Conservation (phyloP, 768 basidiomycete genomes). For the Lentinula guzmanii region DNA sequence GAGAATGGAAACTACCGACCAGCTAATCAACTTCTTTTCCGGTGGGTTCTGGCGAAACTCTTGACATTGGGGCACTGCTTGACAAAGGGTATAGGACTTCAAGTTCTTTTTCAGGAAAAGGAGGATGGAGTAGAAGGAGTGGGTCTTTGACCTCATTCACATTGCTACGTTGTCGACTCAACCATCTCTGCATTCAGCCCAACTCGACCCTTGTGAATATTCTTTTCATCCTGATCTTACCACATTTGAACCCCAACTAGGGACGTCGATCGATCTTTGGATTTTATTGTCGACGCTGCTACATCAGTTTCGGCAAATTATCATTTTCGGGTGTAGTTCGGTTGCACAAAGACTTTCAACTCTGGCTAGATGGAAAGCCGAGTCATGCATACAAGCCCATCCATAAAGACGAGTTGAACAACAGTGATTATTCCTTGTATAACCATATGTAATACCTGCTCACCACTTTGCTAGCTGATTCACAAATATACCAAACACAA, state of each 20-base stretch:
- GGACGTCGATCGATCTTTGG: slow-evolving; percentile 74
- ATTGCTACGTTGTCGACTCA: background rate
- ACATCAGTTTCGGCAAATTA: slow-evolving; percentile 67
- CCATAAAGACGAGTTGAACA: slow-evolving; percentile 48
- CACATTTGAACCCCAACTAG: slow-evolving; percentile 25
- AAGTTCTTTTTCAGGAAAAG: slow-evolving; percentile 54
- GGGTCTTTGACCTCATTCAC: slow-evolving; percentile 1
- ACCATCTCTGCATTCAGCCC: background rate
- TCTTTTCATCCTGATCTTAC: background rate
- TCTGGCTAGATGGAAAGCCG: slow-evolving; percentile 50
- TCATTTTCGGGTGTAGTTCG: slow-evolving; percentile 68
- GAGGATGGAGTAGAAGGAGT: slow-evolving; percentile 29
- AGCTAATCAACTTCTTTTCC: slow-evolving; percentile 58
- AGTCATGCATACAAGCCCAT: slow-evolving; percentile 42
- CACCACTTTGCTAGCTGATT: slow-evolving; percentile 26
- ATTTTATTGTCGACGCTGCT: slow-evolving; percentile 75
- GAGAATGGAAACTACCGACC: slow-evolving; percentile 48
- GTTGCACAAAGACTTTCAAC: slow-evolving; percentile 59
- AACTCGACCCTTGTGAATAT: background rate
- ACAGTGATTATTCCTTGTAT: slow-evolving; percentile 23
- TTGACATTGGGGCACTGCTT: background rate
- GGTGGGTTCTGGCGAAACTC: slow-evolving; percentile 23
- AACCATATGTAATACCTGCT: background rate
- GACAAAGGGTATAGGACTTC: slow-evolving; percentile 35
- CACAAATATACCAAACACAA: slow-evolving; percentile 55